Base-by-base conservation (phyloP, 352 stramenopile species). In the Phytopythium boreale region DNA sequence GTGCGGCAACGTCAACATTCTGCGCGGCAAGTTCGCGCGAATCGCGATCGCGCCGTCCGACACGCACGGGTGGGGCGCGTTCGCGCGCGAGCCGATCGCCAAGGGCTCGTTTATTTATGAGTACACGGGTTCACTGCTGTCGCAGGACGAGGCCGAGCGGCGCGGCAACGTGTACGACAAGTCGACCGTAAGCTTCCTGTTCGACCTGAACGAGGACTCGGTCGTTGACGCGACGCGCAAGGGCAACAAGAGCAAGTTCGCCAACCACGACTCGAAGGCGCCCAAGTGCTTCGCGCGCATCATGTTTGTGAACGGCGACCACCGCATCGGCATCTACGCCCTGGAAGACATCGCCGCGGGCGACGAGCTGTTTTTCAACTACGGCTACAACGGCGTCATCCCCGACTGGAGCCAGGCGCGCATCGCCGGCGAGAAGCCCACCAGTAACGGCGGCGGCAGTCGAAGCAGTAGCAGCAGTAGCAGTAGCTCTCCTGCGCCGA, bases 191-290 rank as follows among this genome's bases (percentile, higher is more conserved):
- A 93, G 84, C 53, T 99, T 98, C 68, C 70, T 98, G 15, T 99
- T 99, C 68, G 94, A 98, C 74, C 63, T 98, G 64, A 98, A 89
- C 46, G 89, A 93, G 58, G 95, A 98, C 64, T 85, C 77, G 9
- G 88, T 97, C 51, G 82, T 99, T 50, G 96, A 99, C 77, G 94
- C 95, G 0, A 95, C 90, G 15, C 84, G 89, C 29, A 97, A 98
- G 67, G 96, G 97, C 17, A 98, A 98, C 83, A 98, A 98, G 73
- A 96, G 90, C 60, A 95, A 97, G 59, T 98, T 97, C 68, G 88
- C 92, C 1, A 97, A 98, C 66, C 93, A 98, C 68, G 76, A 77
- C 51, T 88, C 84, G 2, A 71, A 68, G 10, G 50, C 78, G 2
- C 83, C 90, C 0, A 98, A 98, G 70, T 97, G 89, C 60, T 77